Evolutionary conservation across 2,329 filamentous ascomycete genomes (phyloP), one percentile per base, ranked within the genome.

Genomic region (Exophiala bonariae): DNA sequence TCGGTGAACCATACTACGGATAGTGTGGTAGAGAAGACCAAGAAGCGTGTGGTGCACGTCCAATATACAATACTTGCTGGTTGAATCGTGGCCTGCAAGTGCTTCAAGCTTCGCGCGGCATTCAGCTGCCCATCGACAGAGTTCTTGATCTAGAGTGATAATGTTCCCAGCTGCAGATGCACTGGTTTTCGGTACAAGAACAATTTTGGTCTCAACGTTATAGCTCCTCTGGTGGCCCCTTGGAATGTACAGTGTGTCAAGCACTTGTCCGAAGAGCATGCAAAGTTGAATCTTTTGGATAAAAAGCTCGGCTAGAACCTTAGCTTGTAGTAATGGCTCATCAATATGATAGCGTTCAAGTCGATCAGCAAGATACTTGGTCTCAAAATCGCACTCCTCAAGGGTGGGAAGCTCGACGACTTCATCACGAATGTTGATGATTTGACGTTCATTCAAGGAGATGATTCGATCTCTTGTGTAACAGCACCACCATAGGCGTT

Each of bases 401-500:
- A 96, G 76, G 87, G 95, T 92, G 1, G 90, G 89, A 28, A 96
- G 89, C 62, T 96, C 89, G 63, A 89, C 95, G 65, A 96, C 91
- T 60, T 93, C 88, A 52, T 90, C 85, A 75, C 95, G 95, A 68
- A 96, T 93, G 44, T 89, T 79, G 22, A 89, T 95, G 4, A 90
- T 91, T 42, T 91, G 82, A 47, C 91, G 82, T 90, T 96, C 96
- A 47, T 91, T 91, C 10, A 96, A 73, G 1, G 91, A 91, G 54
- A 96, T 89, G 32, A 96, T 78, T 39, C 90, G 86, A 67, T 96
- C 91, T 43, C 91, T 85, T 82, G 95, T 95, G 62, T 95, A 95
- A 54, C 89, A 95, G 23, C 88, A 95, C 91, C 91, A 96, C 91
- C 91, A 96, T 57, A 96, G 92, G 41, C 90, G 80, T 71, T 95